Percentiles rank a stretch among this genome's conserved stretches.
Conservation (phyloP, 164 flowering plant genomes). For the Santalum album region DNA sequence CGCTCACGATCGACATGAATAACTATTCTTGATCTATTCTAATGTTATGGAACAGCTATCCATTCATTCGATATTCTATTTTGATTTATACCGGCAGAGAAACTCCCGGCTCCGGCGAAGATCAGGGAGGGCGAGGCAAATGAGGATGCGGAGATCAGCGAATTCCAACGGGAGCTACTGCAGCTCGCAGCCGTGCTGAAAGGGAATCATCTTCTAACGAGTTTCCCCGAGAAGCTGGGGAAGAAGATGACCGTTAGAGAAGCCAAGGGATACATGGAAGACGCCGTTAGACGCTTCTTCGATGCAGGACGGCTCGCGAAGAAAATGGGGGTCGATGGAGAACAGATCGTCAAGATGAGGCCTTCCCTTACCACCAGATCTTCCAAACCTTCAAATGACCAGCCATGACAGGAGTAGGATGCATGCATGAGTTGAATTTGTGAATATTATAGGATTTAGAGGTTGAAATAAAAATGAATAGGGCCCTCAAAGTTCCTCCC, state of each 20-base stretch:
- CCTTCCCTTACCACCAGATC: slow-evolving; percentile 66
- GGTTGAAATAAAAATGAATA: too few species aligned
- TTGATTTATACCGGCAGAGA: slow-evolving; percentile 20
- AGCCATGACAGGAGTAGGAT: too few species aligned
- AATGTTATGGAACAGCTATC: too few species aligned
- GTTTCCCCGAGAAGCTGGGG: slow-evolving; percentile 35
- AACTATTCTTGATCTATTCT: too few species aligned
- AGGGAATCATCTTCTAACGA: slow-evolving; percentile 51
- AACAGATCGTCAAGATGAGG: slow-evolving; percentile 66
- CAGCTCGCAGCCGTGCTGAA: slow-evolving; percentile 75
- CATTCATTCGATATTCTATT: too few species aligned
- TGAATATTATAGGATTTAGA: too few species aligned
- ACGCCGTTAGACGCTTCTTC: slow-evolving; percentile 54
- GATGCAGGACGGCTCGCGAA: slow-evolving; percentile 56
- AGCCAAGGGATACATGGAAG: slow-evolving; percentile 63
- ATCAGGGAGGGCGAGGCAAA: slow-evolving; percentile 50
- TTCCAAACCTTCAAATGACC: slow-evolving; percentile 4
- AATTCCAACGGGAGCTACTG: slow-evolving; percentile 73
- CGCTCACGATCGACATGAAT: too few species aligned
- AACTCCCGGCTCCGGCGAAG: slow-evolving; percentile 58
- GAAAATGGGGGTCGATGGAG: slow-evolving; percentile 59
- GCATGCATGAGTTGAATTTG: neutral
- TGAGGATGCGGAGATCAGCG: slow-evolving; percentile 54
- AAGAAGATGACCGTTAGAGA: slow-evolving; percentile 55
- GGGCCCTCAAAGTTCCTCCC: too few species aligned